phyloP scores from a whole-genome alignment of 495 filamentous ascomycete species.

The Durotheca rogersii region DNA sequence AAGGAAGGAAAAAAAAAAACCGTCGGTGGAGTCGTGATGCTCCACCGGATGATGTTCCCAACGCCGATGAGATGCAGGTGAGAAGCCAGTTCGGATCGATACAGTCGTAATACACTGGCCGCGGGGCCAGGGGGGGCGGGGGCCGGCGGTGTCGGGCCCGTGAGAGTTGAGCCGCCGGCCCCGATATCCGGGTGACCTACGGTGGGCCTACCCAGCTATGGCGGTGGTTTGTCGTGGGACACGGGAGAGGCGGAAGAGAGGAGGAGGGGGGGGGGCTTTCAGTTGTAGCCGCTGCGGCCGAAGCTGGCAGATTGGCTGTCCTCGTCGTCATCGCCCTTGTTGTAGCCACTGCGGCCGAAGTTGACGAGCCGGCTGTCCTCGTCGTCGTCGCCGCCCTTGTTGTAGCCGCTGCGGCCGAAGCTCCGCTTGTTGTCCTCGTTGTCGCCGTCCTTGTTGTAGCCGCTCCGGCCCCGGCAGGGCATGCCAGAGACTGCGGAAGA shows the following conservation, averaged over 20 bases:
- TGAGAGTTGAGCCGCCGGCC: not conserved
- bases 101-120: constrained; percentile 13
- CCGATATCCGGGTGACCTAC: not conserved
- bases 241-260: constrained; percentile 4
- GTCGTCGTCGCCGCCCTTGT: constrained; percentile 47
- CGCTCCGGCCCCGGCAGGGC: constrained; percentile 44
- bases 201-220: too few species aligned
- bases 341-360: constrained; percentile 51
- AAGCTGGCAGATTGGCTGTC: constrained; percentile 12
- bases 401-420: constrained; percentile 52
- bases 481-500: constrained; percentile 23
- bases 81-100: constrained; percentile 19
- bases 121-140: not conserved
- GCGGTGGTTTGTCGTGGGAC: constrained; percentile 5
- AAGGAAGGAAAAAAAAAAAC: too few species aligned
- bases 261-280: constrained; percentile 36
- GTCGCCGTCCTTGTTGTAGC: constrained; percentile 49
- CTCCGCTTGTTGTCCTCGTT: constrained; percentile 38
- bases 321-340: constrained; percentile 40
- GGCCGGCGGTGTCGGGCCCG: not conserved
- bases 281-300: constrained; percentile 50
- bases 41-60: constrained; percentile 17
- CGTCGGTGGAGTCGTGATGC: too few species aligned
- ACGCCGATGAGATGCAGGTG: constrained; percentile 22
- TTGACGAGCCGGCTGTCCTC: constrained; percentile 39